phyloP scores from a whole-genome alignment of 306 rosid species.

The Canavalia gladiata region DNA sequence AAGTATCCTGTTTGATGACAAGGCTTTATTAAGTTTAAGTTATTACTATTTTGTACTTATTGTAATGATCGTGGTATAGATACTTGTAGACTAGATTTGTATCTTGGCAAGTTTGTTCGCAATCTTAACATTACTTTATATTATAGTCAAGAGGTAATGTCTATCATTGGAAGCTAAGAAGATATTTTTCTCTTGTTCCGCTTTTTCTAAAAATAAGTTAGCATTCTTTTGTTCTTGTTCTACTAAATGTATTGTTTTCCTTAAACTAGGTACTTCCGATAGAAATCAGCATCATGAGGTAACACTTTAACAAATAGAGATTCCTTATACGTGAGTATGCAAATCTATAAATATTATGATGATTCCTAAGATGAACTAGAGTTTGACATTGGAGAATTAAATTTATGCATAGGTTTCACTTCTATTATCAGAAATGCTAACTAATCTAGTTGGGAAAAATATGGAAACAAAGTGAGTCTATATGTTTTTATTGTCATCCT shows the following conservation, averaged over 20 bases:
- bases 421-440: slow-evolving; percentile 63
- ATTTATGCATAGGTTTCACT: slow-evolving; percentile 53
- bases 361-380: too few relatives aligned
- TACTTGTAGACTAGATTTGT: slow-evolving; percentile 76
- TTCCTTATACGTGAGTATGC: too few relatives aligned
- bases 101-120: slow-evolving; percentile 54
- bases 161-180: too few relatives aligned
- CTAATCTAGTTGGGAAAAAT: slow-evolving; percentile 50
- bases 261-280: too few relatives aligned
- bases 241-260: too few relatives aligned
- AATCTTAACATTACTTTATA: slow-evolving; percentile 54
- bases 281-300: too few relatives aligned
- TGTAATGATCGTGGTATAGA: slow-evolving; percentile 56
- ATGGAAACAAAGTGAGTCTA: slow-evolving; percentile 53
- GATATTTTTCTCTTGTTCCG: too few relatives aligned
- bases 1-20: slow-evolving; percentile 5
- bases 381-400: not conserved
- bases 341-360: too few relatives aligned
- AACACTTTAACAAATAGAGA: too few relatives aligned
- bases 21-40: not conserved
- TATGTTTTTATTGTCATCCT: slow-evolving; percentile 67
- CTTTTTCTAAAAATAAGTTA: too few relatives aligned
- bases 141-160: slow-evolving; percentile 67
- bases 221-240: too few relatives aligned
- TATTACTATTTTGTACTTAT: slow-evolving; percentile 32